Conservation (phyloP, 2,329 filamentous ascomycete genomes). For the Harringtonia aguacate region DNA sequence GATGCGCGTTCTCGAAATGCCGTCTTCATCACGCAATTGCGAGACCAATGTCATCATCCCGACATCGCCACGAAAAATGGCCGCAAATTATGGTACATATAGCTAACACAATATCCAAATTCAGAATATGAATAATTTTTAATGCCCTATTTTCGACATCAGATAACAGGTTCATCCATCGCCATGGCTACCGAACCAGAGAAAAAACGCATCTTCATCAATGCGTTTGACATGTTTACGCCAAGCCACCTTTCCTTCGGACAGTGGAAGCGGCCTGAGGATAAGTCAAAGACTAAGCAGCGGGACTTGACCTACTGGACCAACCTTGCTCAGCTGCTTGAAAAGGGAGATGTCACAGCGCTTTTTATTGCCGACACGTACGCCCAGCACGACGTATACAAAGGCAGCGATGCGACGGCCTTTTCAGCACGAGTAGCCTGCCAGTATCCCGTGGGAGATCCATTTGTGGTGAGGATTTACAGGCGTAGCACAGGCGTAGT, state of each 20-base stretch:
- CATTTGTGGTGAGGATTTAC: not conserved
- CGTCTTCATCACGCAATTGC: not conserved
- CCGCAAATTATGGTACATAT: not conserved
- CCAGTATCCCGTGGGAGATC: constrained; percentile 3
- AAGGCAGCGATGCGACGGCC: constrained; percentile 1
- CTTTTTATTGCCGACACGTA: constrained; percentile 8
- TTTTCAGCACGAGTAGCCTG: not conserved
- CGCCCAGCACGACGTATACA: constrained; percentile 2
- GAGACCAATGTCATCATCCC: not conserved
- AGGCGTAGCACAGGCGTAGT: not conserved
- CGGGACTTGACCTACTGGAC: constrained; percentile 48
- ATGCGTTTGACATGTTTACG: constrained; percentile 1
- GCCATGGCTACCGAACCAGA: not conserved
- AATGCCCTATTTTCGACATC: not conserved
- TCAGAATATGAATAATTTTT: not conserved
- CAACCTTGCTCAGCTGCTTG: constrained; percentile 46
- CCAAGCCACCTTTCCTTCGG: not conserved
- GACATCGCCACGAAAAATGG: not conserved
- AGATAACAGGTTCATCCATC: not conserved
- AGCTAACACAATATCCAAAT: not conserved
- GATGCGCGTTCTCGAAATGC: too few relatives aligned
- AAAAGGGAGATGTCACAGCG: constrained; percentile 35
- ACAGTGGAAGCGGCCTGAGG: not conserved
- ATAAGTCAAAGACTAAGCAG: not conserved
- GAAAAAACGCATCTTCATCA: not conserved